Conservation (phyloP, 495 filamentous ascomycete species). For the Tuber borchii region DNA sequence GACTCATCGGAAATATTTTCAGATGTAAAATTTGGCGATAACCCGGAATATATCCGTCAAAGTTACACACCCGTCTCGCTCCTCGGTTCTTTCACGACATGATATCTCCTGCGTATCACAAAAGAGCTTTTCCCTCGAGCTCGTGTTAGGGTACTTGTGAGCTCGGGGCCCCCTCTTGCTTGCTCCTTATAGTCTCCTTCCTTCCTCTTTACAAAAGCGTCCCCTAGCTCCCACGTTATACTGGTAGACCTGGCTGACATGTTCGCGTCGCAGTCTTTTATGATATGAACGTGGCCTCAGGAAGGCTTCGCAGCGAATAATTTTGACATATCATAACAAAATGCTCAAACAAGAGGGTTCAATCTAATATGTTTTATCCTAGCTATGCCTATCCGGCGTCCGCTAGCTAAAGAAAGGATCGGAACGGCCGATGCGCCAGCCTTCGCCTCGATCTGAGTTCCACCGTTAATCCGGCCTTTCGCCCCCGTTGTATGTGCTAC, state of each 20-base stretch:
- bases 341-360: neutral
- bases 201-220: neutral
- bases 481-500: constrained; percentile 15
- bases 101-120: neutral
- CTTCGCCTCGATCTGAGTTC: constrained; percentile 31
- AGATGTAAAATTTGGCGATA: constrained; percentile 3
- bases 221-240: neutral
- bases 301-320: neutral
- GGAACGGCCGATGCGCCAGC: constrained; percentile 36
- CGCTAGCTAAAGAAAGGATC: neutral
- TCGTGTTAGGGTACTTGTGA: neutral
- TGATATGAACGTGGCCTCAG: neutral
- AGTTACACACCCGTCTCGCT: neutral
- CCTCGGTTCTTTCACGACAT: neutral
- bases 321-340: neutral
- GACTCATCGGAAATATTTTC: neutral
- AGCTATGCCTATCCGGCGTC: too few relatives aligned
- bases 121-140: neutral
- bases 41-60: neutral
- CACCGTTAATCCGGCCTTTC: constrained; percentile 19
- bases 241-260: neutral
- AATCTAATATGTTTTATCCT: too few relatives aligned
- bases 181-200: neutral
- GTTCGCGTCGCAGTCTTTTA: neutral
- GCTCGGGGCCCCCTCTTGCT: neutral